Evolutionary conservation across 768 basidiomycete genomes (phyloP).

Genomic region (Auriculariales sp.): DNA sequence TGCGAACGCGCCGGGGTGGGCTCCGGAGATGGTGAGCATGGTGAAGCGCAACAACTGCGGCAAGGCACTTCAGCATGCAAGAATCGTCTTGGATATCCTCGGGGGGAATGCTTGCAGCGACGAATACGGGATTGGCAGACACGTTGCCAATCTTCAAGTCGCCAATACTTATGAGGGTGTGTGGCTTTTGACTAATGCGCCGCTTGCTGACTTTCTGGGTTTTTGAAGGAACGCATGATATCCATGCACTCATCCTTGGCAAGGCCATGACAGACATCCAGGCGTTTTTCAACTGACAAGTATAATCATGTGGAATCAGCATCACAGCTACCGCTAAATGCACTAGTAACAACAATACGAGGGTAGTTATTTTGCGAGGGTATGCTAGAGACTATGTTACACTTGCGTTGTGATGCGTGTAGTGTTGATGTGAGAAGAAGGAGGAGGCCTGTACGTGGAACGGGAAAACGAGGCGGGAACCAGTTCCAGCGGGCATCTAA

Average conservation of each 20-base stretch:
- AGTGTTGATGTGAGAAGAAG: too few species aligned
- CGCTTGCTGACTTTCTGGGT: neutral
- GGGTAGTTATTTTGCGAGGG: too few species aligned
- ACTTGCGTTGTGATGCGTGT: too few species aligned
- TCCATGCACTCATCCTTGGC: conserved; percentile 84
- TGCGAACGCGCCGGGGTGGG: conserved; percentile 28
- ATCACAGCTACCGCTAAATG: too few species aligned
- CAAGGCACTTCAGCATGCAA: conserved; percentile 73
- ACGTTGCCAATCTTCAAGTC: conserved; percentile 91
- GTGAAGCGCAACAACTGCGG: conserved; percentile 94
- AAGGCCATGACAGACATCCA: conserved; percentile 82
- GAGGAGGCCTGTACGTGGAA: too few species aligned
- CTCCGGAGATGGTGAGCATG: conserved; percentile 90
- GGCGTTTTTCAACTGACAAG: too few species aligned
- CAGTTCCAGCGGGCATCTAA: neutral
- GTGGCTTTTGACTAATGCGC: neutral
- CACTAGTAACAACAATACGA: too few species aligned
- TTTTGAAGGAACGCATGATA: conserved; percentile 54
- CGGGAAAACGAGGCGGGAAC: too few species aligned
- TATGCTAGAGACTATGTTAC: too few species aligned
- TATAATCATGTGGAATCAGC: too few species aligned
- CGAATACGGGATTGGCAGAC: conserved; percentile 83
- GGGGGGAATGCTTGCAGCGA: conserved; percentile 91
- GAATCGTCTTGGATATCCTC: conserved; percentile 74
- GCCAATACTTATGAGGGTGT: conserved; percentile 88